phyloP scores from a whole-genome alignment of 129 eudicot genomes.

The Logfia minima region DNA sequence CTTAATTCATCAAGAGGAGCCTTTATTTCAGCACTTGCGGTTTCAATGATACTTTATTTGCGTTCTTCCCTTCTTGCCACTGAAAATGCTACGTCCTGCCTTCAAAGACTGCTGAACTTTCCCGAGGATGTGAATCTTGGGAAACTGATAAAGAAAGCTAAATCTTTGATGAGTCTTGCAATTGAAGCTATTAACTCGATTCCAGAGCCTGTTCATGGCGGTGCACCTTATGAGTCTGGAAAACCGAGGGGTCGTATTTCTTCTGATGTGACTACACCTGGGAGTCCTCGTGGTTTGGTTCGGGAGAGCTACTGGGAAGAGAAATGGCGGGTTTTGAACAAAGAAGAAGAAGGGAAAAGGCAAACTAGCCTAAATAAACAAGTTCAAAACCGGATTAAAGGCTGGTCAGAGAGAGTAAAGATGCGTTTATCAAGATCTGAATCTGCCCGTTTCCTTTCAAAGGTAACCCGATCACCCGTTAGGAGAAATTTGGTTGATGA shows the following conservation, averaged over 20 bases:
- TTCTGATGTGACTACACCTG: conserved; percentile 41
- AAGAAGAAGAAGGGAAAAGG: conserved; percentile 64
- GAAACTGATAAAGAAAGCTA: conserved; percentile 64
- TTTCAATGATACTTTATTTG: conserved; percentile 77
- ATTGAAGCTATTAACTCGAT: conserved; percentile 49
- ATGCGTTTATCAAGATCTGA: conserved; percentile 54
- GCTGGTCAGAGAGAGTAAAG: conserved; percentile 83
- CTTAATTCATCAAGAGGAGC: conserved; percentile 76
- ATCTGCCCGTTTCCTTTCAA: conserved; percentile 25
- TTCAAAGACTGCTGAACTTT: conserved; percentile 82
- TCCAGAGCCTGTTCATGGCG: conserved; percentile 29
- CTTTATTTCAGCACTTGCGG: conserved; percentile 77
- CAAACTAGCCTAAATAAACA: conserved; percentile 35
- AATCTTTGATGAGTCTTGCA: conserved; percentile 74
- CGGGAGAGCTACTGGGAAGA: conserved; percentile 99
- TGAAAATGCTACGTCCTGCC: conserved; percentile 81
- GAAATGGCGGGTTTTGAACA: conserved; percentile 73
- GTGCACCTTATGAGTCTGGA: conserved; percentile 23
- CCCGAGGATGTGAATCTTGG: conserved; percentile 56
- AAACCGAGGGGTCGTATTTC: conserved; percentile 58
- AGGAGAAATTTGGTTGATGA: conserved; percentile 30
- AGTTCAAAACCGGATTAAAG: conserved; percentile 43
- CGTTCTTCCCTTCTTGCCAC: conserved; percentile 90
- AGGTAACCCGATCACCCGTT: conserved; percentile 31
- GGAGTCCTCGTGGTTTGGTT: conserved; percentile 41